A percentile compares a stretch with the other conserved stretches of the same genome.
Evolutionary conservation across 1,139 yeast species (phyloP).

Genomic region (Scheffersomyces illinoinensis): DNA sequence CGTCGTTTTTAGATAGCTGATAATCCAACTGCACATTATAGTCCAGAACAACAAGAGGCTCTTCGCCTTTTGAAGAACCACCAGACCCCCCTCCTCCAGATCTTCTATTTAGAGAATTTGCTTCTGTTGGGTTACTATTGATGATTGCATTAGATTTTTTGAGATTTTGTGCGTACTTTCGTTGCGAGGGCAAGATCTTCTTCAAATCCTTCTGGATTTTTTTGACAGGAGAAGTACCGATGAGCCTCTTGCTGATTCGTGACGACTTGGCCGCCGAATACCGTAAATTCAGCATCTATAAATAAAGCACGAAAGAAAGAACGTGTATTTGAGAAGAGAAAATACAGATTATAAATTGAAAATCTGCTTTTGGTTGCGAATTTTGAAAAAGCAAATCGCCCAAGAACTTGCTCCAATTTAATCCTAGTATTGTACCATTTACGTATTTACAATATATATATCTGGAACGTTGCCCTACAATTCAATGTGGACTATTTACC

Average conservation of each 20-base stretch:
- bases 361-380: not conserved
- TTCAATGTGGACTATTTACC: too few relatives aligned
- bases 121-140: slow-evolving; percentile 2
- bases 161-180: slow-evolving; percentile 22
- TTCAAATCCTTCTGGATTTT: slow-evolving; percentile 20
- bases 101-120: slow-evolving; percentile 9
- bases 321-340: not conserved
- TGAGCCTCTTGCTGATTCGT: slow-evolving; percentile 23
- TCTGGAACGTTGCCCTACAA: too few relatives aligned
- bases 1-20: slow-evolving; percentile 32
- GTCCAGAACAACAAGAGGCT: slow-evolving; percentile 24
- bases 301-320: not conserved
- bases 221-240: slow-evolving; percentile 17
- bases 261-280: slow-evolving; percentile 48
- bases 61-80: slow-evolving; percentile 1
- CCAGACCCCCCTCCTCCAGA: not conserved
- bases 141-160: slow-evolving; percentile 4
- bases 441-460: too few relatives aligned
- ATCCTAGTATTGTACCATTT: too few relatives aligned
- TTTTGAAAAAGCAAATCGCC: not conserved
- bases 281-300: slow-evolving; percentile 27
- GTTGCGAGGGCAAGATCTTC: slow-evolving; percentile 27
- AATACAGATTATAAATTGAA: not conserved
- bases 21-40: slow-evolving; percentile 43
- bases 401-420: too few relatives aligned